Conservation (phyloP, 208 protist species). For the Naegleria lovaniensis region DNA sequence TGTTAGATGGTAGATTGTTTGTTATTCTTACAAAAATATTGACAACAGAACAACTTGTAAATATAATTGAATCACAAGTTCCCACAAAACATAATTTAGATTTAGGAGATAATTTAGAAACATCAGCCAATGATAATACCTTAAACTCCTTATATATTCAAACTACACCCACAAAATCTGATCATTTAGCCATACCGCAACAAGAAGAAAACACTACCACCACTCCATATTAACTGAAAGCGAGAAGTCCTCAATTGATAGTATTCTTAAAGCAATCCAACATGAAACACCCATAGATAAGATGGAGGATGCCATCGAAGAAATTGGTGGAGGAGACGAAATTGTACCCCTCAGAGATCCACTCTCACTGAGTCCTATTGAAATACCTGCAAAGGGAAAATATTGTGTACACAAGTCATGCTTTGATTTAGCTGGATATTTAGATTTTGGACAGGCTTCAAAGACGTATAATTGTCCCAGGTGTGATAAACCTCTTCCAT, state of each 20-base stretch:
- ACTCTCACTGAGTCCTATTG: not conserved
- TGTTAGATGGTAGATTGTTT: not conserved
- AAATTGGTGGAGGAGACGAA: not conserved
- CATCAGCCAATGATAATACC: not conserved
- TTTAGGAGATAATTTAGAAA: not conserved
- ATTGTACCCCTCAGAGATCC: not conserved
- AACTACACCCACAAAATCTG: not conserved
- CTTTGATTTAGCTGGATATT: not conserved
- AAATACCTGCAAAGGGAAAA: constrained; percentile 13
- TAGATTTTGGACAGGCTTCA: not conserved
- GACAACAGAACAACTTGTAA: not conserved
- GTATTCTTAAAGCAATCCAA: not conserved
- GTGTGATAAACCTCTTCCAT: constrained; percentile 10
- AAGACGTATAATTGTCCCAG: not conserved
- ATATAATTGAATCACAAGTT: not conserved
- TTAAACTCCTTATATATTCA: not conserved
- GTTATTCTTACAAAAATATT: not conserved
- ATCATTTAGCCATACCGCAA: not conserved
- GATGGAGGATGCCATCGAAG: not conserved
- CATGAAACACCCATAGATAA: not conserved
- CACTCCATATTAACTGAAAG: not conserved
- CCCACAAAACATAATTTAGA: not conserved
- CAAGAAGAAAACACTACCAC: not conserved
- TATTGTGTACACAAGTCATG: not conserved
- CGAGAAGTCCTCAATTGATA: not conserved